Evolutionary conservation across 345 rosid genomes (phyloP), one percentile per base, ranked within the genome.

Genomic region (Populus deltoides): DNA sequence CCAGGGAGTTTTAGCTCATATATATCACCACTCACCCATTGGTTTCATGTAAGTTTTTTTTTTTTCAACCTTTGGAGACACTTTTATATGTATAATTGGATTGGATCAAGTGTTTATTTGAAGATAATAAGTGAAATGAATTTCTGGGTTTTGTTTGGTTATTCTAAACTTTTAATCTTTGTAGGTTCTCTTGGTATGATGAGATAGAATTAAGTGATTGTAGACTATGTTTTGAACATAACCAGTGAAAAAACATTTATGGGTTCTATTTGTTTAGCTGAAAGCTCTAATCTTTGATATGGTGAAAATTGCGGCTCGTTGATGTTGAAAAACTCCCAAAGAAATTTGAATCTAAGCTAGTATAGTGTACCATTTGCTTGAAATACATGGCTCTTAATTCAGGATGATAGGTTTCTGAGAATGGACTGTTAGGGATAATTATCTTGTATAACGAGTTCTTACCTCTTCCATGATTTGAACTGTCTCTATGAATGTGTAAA

Each of bases 41-140:
- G 49, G 47, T 65, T 66, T 59, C 25, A 41, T 74, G 88, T 88
- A 77, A 82, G 90, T 79, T 47, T 47, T 38, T 49, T 82, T 69
- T 55, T 17, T 66, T 55, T 69, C 16, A 5, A 59, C 6, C 29
- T 59, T 4, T 10, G 65, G 65, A 59, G 16, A 59, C 65, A 27
- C 29, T 59, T 59, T 24, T n/a, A n/a, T n/a, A n/a, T 3, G 24
- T 57, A 57, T 57, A n/a, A 57, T 8, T 57, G 62, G 62, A n/a
- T 57, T n/a, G 62, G 62, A 20, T 22, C 13, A 57, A 11, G 63
- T 55, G 3, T 22, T 61, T 61, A 22, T 36, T 53, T 11, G 29
- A 20, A 49, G n/a, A 17, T 17, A 55, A 22, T 35, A 22, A 10
- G 31, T 70, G 73, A 45, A 70, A 25, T 38, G 8, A 39, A 66